Conservation (phyloP, 1,139 yeast species). For the Zygosaccharomyces pseudobailii region DNA sequence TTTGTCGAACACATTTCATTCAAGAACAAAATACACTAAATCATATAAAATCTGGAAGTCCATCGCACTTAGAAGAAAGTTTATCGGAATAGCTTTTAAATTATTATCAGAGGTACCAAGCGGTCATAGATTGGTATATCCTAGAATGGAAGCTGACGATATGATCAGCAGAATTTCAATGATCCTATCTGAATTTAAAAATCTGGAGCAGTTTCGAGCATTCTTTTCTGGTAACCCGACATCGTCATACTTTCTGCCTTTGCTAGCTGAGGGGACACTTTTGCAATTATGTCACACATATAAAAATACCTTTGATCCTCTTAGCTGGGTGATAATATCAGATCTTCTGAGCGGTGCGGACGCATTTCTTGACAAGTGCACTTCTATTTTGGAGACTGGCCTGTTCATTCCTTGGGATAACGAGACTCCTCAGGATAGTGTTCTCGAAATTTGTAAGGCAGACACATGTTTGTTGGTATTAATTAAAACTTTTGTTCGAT, state of each 20-base stretch:
- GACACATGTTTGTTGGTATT: slow-evolving; percentile 18
- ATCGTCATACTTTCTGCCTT: slow-evolving; percentile 19
- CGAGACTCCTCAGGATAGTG: not conserved
- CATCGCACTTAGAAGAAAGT: slow-evolving; percentile 23
- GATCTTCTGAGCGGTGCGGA: slow-evolving; percentile 8
- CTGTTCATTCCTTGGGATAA: slow-evolving; percentile 9
- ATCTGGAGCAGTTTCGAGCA: slow-evolving; percentile 19
- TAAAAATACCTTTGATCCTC: not conserved
- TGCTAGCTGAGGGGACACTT: slow-evolving; percentile 21
- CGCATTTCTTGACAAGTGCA: slow-evolving; percentile 8
- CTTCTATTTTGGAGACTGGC: slow-evolving; percentile 8
- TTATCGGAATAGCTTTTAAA: slow-evolving; percentile 20
- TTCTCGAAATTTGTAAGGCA: slow-evolving; percentile 11
- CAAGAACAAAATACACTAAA: slow-evolving; percentile 11
- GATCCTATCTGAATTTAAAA: slow-evolving; percentile 14
- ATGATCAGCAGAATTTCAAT: slow-evolving; percentile 13
- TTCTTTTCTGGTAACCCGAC: slow-evolving; percentile 20
- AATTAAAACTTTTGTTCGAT: slow-evolving; percentile 3
- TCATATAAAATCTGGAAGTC: slow-evolving; percentile 16
- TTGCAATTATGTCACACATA: slow-evolving; percentile 7
- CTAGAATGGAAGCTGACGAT: slow-evolving; percentile 14
- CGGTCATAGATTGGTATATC: slow-evolving; percentile 16
- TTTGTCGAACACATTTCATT: slow-evolving; percentile 15
- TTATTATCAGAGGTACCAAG: slow-evolving; percentile 20
- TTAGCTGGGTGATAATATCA: not conserved